Conservation (phyloP, 2,329 filamentous ascomycete genomes). For the Trichoderma sp. region DNA sequence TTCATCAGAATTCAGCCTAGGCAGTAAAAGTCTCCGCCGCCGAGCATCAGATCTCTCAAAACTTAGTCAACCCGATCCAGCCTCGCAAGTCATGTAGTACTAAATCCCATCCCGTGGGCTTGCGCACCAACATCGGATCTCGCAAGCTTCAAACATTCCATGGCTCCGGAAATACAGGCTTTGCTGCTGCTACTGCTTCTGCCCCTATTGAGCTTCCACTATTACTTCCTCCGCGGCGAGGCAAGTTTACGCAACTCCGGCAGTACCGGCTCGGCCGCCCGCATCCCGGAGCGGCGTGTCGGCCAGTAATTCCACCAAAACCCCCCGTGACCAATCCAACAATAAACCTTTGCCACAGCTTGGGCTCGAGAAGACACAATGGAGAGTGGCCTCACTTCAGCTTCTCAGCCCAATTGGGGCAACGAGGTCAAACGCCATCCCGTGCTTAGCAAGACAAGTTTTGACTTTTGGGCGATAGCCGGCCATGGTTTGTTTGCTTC, state of each 20-base stretch:
- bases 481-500: background rate
- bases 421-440: conserved; percentile 5
- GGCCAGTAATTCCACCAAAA: background rate
- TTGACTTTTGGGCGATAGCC: background rate
- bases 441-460: background rate
- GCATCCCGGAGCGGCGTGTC: background rate
- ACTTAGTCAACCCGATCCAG: background rate
- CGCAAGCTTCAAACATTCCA: background rate
- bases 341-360: background rate
- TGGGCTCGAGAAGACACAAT: background rate
- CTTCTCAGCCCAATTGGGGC: background rate
- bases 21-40: background rate
- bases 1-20: background rate
- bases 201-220: background rate
- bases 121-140: background rate
- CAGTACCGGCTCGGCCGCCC: conserved; percentile 1
- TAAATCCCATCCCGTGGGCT: background rate
- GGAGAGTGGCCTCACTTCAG: background rate
- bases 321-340: background rate
- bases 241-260: background rate
- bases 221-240: background rate
- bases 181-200: background rate
- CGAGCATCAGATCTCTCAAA: background rate
- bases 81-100: background rate
- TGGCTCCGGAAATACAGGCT: background rate